Evolutionary conservation across 208 protist genomes (phyloP), one percentile per base, ranked within the genome.

Genomic region (Trypanosoma cruzi): DNA sequence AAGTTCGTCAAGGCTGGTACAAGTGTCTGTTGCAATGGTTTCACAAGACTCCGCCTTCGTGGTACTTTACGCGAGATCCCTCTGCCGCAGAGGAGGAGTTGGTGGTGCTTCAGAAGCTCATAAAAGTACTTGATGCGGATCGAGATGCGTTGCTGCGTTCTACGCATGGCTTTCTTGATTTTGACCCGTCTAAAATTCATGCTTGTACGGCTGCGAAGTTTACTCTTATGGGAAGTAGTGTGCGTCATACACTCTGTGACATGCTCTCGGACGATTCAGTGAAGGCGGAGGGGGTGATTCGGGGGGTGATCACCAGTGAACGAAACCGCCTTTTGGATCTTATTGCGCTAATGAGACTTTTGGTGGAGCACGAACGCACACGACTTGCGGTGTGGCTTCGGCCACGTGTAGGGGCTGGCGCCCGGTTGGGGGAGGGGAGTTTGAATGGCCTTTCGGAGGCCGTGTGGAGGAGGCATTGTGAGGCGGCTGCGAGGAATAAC

Each of bases 11-110:
- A 75, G 81, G 84, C 22, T 90, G 76, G 70, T 96, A 96, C 66
- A 73, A 67, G 57, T 81, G 65, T 52, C 75, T 93, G 49, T 76
- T 96, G 67, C 90, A 84, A 56, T 96, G 90, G 90, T 93, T 96
- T 73, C 82, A 77, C 46, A 85, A 88, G 73, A 78, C 57, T 36
- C 90, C 87, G 48, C 87, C 87, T 36, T 85, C 81, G 13, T 96
- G 88, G 87, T 93, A 92, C 70, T 90, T 90, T 67, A 80, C 85
- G 26, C 68, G 68, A 36, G 79, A 91, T 64, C 79, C 73, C 42
- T 63, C 64, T 34, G 76, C 75, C 59, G 85, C 80, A 31, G 60
- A 60, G 26, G 73, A 83, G 49, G 84, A 86, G 78, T 60, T 89
- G 53, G 59, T 60, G 26, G 75, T 86, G 24, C 71, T 93, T 20